Evolutionary conservation across 257 asterid species (phyloP).

Genomic region (Fraxinus anomala): DNA sequence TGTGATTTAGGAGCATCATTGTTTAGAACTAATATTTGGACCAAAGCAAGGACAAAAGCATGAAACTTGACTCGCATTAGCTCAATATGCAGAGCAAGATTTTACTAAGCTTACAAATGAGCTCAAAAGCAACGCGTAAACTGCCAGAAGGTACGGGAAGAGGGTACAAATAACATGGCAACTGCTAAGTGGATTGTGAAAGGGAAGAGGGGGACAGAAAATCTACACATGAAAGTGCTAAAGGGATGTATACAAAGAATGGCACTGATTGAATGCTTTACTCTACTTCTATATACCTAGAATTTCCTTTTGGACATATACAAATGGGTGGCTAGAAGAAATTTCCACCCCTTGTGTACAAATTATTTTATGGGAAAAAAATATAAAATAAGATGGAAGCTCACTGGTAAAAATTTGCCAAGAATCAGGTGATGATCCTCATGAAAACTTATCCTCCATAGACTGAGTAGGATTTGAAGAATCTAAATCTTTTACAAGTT

Average conservation of each 20-base stretch:
- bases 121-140: not conserved
- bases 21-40: not conserved
- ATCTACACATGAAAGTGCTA: not conserved
- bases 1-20: not conserved
- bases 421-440: slow-evolving; percentile 27
- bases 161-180: not conserved
- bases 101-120: slow-evolving; percentile 35
- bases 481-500: not conserved
- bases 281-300: slow-evolving; percentile 33
- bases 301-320: slow-evolving; percentile 28
- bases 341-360: slow-evolving; percentile 38
- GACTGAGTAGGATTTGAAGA: not conserved
- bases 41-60: not conserved
- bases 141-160: not conserved
- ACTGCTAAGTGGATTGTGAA: not conserved
- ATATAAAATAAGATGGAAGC: slow-evolving; percentile 18
- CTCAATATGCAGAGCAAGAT: slow-evolving; percentile 14
- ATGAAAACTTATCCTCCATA: slow-evolving; percentile 35
- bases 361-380: slow-evolving; percentile 8
- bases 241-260: not conserved
- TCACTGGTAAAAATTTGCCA: slow-evolving; percentile 16
- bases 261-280: not conserved
- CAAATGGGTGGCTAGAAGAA: slow-evolving; percentile 37
- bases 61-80: slow-evolving; percentile 23
- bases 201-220: not conserved